phyloP scores from a whole-genome alignment of 768 basidiomycete genomes.

The Tylopilus subfusipes region DNA sequence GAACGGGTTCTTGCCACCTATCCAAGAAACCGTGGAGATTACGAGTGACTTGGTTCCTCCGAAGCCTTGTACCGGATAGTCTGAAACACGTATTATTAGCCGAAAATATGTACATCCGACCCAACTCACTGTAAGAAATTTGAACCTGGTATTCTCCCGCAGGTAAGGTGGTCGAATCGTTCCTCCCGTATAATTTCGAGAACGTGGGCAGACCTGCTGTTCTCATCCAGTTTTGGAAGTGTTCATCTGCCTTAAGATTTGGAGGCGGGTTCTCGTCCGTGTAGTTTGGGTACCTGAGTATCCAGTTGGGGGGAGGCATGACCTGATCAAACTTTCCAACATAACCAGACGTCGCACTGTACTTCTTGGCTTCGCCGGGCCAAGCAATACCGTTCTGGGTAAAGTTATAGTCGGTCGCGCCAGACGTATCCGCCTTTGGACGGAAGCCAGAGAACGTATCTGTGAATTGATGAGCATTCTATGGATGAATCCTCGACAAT shows the following conservation, averaged over 20 bases:
- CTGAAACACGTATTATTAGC: slow-evolving; percentile 39
- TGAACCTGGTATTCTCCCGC: slow-evolving; percentile 74
- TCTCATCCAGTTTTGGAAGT: slow-evolving; percentile 99
- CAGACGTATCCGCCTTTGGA: slow-evolving; percentile 40
- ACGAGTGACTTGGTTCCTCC: slow-evolving; percentile 96
- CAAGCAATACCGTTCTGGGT: slow-evolving; percentile 86
- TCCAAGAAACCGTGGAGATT: slow-evolving; percentile 97
- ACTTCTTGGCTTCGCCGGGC: slow-evolving; percentile 93
- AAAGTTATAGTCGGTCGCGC: slow-evolving; percentile 60
- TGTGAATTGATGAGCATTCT: slow-evolving; percentile 29
- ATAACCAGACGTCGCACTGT: slow-evolving; percentile 57
- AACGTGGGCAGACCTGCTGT: slow-evolving; percentile 97
- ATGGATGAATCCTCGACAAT: neutral
- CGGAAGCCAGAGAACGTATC: slow-evolving; percentile 75
- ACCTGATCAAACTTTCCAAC: slow-evolving; percentile 53
- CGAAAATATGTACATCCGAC: neutral
- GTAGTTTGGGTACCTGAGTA: slow-evolving; percentile 67
- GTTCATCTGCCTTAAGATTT: slow-evolving; percentile 73
- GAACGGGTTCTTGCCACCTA: slow-evolving; percentile 98
- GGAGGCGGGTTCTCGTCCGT: slow-evolving; percentile 62
- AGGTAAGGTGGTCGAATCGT: slow-evolving; percentile 69
- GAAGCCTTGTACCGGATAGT: slow-evolving; percentile 89
- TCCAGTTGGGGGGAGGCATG: slow-evolving; percentile 95
- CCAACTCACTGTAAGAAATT: slow-evolving; percentile 68
- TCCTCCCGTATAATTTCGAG: slow-evolving; percentile 90